A percentile compares a stretch with the other conserved stretches of the same genome.
phyloP scores from a whole-genome alignment of 805 yeast genomes.

The Kodamaea restingae region DNA sequence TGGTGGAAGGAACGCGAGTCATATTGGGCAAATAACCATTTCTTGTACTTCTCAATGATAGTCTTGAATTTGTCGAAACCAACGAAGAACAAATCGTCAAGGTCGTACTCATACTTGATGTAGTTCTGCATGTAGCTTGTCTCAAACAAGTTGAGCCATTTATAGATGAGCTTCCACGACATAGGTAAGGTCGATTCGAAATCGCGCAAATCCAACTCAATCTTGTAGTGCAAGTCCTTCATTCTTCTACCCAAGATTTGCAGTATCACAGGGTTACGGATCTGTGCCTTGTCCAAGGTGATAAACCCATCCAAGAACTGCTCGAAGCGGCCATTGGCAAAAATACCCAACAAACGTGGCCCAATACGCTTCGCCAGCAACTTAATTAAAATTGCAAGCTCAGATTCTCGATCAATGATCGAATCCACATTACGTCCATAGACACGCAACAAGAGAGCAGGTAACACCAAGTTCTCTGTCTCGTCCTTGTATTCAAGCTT shows the following conservation, averaged over 20 bases:
- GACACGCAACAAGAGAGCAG: slow-evolving; percentile 67
- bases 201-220: slow-evolving; percentile 59
- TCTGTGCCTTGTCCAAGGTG: slow-evolving; percentile 68
- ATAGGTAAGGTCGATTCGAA: slow-evolving; percentile 52
- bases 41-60: slow-evolving; percentile 48
- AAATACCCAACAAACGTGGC: slow-evolving; percentile 83
- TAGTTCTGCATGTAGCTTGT: slow-evolving; percentile 40
- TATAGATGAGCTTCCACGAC: slow-evolving; percentile 63
- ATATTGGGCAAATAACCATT: slow-evolving; percentile 58
- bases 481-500: slow-evolving; percentile 54
- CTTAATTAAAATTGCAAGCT: slow-evolving; percentile 67
- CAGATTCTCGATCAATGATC: slow-evolving; percentile 81
- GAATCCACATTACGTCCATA: slow-evolving; percentile 86
- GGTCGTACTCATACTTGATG: slow-evolving; percentile 25
- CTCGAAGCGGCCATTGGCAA: slow-evolving; percentile 89
- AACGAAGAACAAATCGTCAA: slow-evolving; percentile 39
- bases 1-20: slow-evolving; percentile 40
- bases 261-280: slow-evolving; percentile 71
- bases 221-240: slow-evolving; percentile 87
- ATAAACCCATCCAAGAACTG: slow-evolving; percentile 83
- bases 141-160: slow-evolving; percentile 58
- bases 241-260: slow-evolving; percentile 91
- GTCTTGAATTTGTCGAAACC: slow-evolving; percentile 49
- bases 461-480: slow-evolving; percentile 39
- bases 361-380: slow-evolving; percentile 79